phyloP scores from a whole-genome alignment of 2,329 filamentous ascomycete genomes.

The Penicillium carneum region DNA sequence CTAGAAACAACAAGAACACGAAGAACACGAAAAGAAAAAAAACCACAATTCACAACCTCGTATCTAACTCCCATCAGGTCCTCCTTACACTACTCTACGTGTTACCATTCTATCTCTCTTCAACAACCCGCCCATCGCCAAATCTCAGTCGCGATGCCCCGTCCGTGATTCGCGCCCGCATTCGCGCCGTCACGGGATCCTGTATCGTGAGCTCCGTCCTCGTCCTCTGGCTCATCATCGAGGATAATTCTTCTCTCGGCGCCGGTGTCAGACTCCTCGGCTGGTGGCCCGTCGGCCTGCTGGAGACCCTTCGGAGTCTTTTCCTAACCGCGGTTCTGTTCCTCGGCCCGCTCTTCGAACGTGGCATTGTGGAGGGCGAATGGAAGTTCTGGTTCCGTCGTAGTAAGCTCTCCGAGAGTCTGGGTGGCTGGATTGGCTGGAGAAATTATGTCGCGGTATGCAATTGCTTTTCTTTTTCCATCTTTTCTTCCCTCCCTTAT shows the following conservation, averaged over 20 bases:
- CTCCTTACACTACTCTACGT: conserved; percentile 90
- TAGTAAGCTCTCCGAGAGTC: conserved; percentile 63
- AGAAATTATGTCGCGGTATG: conserved; percentile 85
- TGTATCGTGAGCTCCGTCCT: conserved; percentile 71
- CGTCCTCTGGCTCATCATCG: conserved; percentile 71
- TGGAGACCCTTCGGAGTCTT: conserved; percentile 70
- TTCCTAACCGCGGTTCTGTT: conserved; percentile 80
- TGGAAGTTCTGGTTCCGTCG: conserved; percentile 71
- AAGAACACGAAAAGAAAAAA: background rate
- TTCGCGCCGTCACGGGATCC: conserved; percentile 78
- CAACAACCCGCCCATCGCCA: conserved; percentile 78
- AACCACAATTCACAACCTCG: background rate
- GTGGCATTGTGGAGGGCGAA: conserved; percentile 72
- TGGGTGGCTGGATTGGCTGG: conserved; percentile 80
- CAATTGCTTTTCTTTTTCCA: conserved; percentile 23
- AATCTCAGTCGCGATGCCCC: conserved; percentile 84
- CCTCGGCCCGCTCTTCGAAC: conserved; percentile 81
- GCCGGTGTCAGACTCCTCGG: conserved; percentile 75
- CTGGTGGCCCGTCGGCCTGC: conserved; percentile 75
- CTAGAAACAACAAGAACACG: conserved; percentile 16
- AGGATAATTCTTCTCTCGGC: conserved; percentile 58
- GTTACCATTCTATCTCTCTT: conserved; percentile 84
- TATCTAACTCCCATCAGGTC: conserved; percentile 58
- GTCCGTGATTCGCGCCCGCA: conserved; percentile 84
- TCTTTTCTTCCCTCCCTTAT: conserved; percentile 13